These are phyloP conservation scores for Samsoniella hepiali DNA, from an alignment of 2,329 filamentous ascomycete species.

Conservation along the genomic window DNA sequence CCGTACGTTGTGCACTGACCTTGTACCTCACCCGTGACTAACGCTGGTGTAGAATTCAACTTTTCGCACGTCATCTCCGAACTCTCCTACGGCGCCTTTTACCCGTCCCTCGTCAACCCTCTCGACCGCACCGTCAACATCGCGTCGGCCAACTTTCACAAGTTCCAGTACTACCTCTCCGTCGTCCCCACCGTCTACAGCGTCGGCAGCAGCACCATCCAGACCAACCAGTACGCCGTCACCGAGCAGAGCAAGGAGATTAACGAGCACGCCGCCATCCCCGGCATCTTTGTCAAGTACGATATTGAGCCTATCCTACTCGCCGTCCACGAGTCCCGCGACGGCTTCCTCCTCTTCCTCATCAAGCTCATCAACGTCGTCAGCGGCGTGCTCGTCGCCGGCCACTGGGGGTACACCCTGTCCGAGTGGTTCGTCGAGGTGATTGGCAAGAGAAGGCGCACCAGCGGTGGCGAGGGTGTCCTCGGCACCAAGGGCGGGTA, in stretches of 20 bases:
- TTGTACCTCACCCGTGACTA: not conserved
- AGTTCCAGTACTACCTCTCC: slow-evolving; percentile 96
- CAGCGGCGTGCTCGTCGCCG: slow-evolving; percentile 85
- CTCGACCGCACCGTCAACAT: slow-evolving; percentile 85
- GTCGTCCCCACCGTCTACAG: slow-evolving; percentile 93
- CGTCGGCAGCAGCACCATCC: slow-evolving; percentile 63
- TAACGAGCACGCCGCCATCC: slow-evolving; percentile 63
- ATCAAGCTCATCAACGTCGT: slow-evolving; percentile 88
- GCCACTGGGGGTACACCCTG: slow-evolving; percentile 88
- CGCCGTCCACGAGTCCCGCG: slow-evolving; percentile 77
- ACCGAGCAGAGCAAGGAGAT: slow-evolving; percentile 79
- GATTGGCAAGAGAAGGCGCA: slow-evolving; percentile 46
- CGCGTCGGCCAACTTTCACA: slow-evolving; percentile 78
- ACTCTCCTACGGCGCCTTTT: slow-evolving; percentile 95
- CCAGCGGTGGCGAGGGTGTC: slow-evolving; percentile 46
- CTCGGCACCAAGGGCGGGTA: slow-evolving; percentile 46
- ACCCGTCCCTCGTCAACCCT: slow-evolving; percentile 88
- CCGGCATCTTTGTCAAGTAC: slow-evolving; percentile 97
- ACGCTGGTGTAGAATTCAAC: slow-evolving; percentile 70
- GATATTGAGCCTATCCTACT: slow-evolving; percentile 95
- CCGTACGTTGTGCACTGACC: not conserved
- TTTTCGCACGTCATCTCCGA: slow-evolving; percentile 97
- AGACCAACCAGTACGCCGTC: slow-evolving; percentile 97
- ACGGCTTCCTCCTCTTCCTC: slow-evolving; percentile 68
- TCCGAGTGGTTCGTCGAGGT: slow-evolving; percentile 68